These are phyloP conservation scores for Scedosporium minutisporum DNA, from an alignment of 2,329 filamentous ascomycete genomes.

Conservation along the genomic window DNA sequence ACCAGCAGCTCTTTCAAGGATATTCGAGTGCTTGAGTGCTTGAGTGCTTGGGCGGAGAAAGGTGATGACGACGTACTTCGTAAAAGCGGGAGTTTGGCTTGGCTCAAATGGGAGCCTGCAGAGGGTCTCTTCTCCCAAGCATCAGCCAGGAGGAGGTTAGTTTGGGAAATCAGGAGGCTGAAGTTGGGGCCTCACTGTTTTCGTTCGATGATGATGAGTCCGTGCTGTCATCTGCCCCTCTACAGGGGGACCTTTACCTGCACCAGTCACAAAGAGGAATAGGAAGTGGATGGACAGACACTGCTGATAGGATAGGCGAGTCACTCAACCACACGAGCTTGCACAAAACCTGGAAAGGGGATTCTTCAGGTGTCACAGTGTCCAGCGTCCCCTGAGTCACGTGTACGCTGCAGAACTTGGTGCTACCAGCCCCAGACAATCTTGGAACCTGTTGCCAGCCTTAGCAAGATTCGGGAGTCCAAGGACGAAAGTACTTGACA, in stretches of 20 bases:
- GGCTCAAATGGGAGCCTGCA: not conserved
- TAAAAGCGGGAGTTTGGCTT: not conserved
- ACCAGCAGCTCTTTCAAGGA: not conserved
- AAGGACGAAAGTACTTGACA: too few species aligned
- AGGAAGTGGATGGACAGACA: not conserved
- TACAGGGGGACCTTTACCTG: not conserved
- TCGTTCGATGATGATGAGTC: not conserved
- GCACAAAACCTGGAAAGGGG: slow-evolving; percentile 1
- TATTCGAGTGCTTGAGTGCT: not conserved
- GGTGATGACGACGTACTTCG: not conserved
- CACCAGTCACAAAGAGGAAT: not conserved
- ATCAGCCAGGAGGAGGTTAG: not conserved
- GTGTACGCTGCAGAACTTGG: not conserved
- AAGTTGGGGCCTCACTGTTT: not conserved
- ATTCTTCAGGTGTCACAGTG: not conserved
- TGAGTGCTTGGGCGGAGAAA: not conserved
- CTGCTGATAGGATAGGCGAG: not conserved
- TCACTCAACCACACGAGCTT: not conserved
- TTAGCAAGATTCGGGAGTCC: too few species aligned
- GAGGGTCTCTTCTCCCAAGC: not conserved
- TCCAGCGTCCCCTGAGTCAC: not conserved
- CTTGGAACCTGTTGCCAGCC: too few species aligned
- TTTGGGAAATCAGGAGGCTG: slow-evolving; percentile 4
- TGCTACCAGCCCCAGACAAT: too few species aligned
- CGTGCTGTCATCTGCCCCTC: not conserved